Evolutionary conservation across 2,329 filamentous ascomycete species (phyloP), one percentile per base, ranked within the genome.

Genomic region (Emmonsia crescens): DNA sequence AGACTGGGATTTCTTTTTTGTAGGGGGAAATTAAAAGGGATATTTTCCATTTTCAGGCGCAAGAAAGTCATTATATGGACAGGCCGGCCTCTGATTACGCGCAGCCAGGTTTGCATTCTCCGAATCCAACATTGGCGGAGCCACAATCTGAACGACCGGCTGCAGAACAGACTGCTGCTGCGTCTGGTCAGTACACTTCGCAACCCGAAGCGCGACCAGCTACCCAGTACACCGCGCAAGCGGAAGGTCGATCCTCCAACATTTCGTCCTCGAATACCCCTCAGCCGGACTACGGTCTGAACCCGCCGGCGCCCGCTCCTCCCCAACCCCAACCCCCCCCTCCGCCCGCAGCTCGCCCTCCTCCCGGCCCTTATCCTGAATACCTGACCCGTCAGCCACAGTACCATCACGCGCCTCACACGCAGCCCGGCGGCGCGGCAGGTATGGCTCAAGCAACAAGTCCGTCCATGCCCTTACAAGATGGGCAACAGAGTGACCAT

Each of bases 361-460:
- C 64, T 57, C 55, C 51, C 19, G 31, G 29, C 8, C 62, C 64
- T 14, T 96, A 93, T 73, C 88, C 89, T 75, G 91, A 96, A 71
- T 91, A 95, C 77, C 84, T 94, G 75, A 86, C 89, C 79, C 89
- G 91, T 73, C 80, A 80, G 63, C 76, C 74, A 70, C 83, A 87
- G 73, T 94, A 94, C 81, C 88, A 91, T 78, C 86, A 77, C 72
- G 86, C 77, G 81, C 89, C 77, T 63, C 84, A 84, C 80, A 86
- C 83, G 76, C 84, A 85, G 75, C 83, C 86, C 77, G 86, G 83
- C 79, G 85, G 85, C 79, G 84, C 87, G 79, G 88, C 85, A 86
- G 88, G 87, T 87, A 96, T 96, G 92, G 91, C 92, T 85, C 91
- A 96, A 90, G 85, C 91, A 88, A 90, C 90, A 88, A 96, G 92